Evolutionary conservation across 495 filamentous ascomycete species (phyloP), one percentile per base, ranked within the genome.

Genomic region (Penicillium longicatenatum): DNA sequence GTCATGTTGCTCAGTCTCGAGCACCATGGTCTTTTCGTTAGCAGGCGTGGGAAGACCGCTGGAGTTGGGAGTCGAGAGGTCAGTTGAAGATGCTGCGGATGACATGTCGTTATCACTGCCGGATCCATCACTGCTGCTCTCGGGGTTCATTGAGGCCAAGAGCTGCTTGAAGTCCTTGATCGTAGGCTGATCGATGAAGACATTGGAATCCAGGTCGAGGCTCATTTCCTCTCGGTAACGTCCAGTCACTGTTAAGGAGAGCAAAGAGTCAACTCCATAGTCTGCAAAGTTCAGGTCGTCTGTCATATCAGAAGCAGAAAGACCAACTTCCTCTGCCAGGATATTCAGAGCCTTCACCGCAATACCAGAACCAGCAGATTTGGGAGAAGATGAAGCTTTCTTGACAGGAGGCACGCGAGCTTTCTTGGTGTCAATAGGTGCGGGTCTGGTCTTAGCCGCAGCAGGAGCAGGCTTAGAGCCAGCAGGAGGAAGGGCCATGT

Each of bases 261-360:
- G 73, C 7, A 84, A 63, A 6, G 81, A 84, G 63, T 83, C 81
- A 21, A 84, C 76, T 19, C 81, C 81, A 45, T 81, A 75, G 56
- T 82, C 75, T 7, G 76, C 75, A 58, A 84, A 82, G 48, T 71
- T 73, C 50, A 77, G 63, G 24, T 74, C 70, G 53, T 78, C 74
- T 17, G 81, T 79, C 58, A 91, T 75, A 58, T 91, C 88, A 29
- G 81, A 77, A 17, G 82, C 70, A 31, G 78, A 79, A 51, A 89
- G 77, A 47, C 86, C 87, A 44, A 86, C 79, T 64, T 91, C 88
- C 57, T 82, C 80, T 22, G 87, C 85, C 37, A 91, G 73, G 30
- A 91, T 84, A 7, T 77, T 74, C 61, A 90, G 79, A 42, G 85
- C 83, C 6, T 67, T 69, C 14, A 54, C 58, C 16, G 70, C 56